Evolutionary conservation across 257 asterid genomes (phyloP).

Genomic region (Solanum rostratum): DNA sequence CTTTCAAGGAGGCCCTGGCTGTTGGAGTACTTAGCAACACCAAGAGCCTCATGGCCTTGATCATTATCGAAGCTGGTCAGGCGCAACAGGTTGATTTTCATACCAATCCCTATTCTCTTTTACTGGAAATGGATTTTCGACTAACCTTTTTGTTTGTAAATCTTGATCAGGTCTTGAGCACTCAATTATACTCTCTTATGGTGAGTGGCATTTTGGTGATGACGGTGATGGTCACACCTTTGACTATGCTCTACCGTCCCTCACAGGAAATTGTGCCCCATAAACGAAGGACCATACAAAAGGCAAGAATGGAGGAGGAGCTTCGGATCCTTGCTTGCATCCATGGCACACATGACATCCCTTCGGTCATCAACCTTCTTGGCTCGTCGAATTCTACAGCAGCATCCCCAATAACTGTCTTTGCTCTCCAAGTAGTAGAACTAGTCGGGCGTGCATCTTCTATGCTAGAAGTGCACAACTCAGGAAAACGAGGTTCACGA

Average conservation of each 20-base stretch:
- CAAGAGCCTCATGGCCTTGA: conserved; percentile 56
- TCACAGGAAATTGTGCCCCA: conserved; percentile 33
- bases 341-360: conserved; percentile 39
- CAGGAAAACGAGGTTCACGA: conserved; percentile 42
- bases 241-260: conserved; percentile 33
- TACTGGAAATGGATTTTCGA: background rate
- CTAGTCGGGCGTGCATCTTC: conserved; percentile 78
- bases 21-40: conserved; percentile 61
- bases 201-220: conserved; percentile 47
- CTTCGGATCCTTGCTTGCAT: conserved; percentile 64
- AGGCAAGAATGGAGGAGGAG: conserved; percentile 63
- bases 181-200: conserved; percentile 55
- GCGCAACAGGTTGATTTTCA: conserved; percentile 42
- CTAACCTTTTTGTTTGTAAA: background rate
- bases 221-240: conserved; percentile 57
- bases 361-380: conserved; percentile 59
- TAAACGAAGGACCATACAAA: conserved; percentile 62
- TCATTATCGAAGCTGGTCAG: conserved; percentile 75
- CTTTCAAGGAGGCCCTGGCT: conserved; percentile 40
- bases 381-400: conserved; percentile 45
- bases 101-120: background rate
- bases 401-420: conserved; percentile 44
- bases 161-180: conserved; percentile 44
- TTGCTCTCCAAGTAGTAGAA: conserved; percentile 73
- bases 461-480: conserved; percentile 48